Percentiles rank a stretch among this genome's conserved stretches.
Evolutionary conservation across 345 rosid species (phyloP).

Genomic region (Heritiera fomes): DNA sequence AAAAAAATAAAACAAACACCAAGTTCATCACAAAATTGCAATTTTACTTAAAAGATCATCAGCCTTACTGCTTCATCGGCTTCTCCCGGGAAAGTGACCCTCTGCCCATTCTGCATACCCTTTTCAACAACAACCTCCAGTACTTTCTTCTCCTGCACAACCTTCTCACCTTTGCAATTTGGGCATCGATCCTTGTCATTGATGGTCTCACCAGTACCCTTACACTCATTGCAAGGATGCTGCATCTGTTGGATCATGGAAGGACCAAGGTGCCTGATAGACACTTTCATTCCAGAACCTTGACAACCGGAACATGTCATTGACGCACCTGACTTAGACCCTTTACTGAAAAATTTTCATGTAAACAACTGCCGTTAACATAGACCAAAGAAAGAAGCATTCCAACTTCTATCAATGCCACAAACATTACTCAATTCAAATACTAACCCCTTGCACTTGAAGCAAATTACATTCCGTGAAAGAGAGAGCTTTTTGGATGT

Average conservation of each 20-base stretch:
- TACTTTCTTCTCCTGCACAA: conserved; percentile 66
- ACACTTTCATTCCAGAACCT: conserved; percentile 74
- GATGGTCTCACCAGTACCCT: conserved; percentile 72
- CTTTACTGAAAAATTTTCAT: conserved; percentile 48
- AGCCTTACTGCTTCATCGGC: conserved; percentile 71
- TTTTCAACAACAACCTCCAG: conserved; percentile 69
- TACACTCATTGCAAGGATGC: conserved; percentile 77
- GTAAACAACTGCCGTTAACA: not conserved
- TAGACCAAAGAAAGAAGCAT: not conserved
- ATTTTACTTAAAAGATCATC: not conserved
- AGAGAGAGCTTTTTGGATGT: conserved; percentile 82
- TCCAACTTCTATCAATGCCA: not conserved
- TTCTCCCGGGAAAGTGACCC: conserved; percentile 67
- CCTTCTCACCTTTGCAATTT: conserved; percentile 74
- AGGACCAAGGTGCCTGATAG: conserved; percentile 72
- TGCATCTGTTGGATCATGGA: conserved; percentile 83
- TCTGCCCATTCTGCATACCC: conserved; percentile 78
- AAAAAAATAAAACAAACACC: not conserved
- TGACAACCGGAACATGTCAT: conserved; percentile 68
- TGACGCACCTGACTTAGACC: conserved; percentile 76
- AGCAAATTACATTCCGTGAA: conserved; percentile 69
- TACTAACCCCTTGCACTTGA: conserved; percentile 88
- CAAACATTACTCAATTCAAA: not conserved
- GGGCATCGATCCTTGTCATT: conserved; percentile 71
- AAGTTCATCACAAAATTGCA: not conserved